phyloP scores from a whole-genome alignment of 257 asterid genomes.

The Henckelia pumila region DNA sequence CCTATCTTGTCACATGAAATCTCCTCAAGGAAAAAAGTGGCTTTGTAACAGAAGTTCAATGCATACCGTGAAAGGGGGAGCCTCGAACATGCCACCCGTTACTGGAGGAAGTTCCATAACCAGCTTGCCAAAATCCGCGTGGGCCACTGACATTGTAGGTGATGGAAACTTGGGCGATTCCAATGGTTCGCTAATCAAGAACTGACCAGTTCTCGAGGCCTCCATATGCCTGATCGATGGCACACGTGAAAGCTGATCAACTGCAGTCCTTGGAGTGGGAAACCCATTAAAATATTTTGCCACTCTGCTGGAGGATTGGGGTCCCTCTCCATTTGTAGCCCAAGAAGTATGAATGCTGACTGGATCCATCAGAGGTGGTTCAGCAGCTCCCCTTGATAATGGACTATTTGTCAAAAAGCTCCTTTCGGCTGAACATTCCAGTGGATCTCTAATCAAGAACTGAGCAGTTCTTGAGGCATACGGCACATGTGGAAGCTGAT shows the following conservation, averaged over 20 bases:
- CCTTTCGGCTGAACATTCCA: constrained; percentile 29
- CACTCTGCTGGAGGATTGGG: constrained; percentile 28
- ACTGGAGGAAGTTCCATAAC: constrained; percentile 32
- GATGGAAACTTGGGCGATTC: constrained; percentile 32
- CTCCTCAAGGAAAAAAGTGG: background rate
- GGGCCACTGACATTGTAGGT: constrained; percentile 27
- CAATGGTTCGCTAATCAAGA: constrained; percentile 22
- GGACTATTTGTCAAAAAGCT: constrained; percentile 26
- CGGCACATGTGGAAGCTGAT: constrained; percentile 33
- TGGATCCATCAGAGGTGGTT: constrained; percentile 27
- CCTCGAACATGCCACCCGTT: constrained; percentile 38
- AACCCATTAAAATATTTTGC: constrained; percentile 29
- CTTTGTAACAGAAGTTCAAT: constrained; percentile 19
- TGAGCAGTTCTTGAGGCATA: constrained; percentile 29
- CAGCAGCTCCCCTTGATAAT: constrained; percentile 26
- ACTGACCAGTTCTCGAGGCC: constrained; percentile 26
- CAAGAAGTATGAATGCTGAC: constrained; percentile 37
- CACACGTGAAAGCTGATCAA: constrained; percentile 33
- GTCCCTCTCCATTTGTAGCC: constrained; percentile 31
- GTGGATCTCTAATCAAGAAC: constrained; percentile 20
- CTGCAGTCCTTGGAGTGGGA: constrained; percentile 29
- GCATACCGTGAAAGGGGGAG: constrained; percentile 40
- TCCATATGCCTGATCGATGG: constrained; percentile 32
- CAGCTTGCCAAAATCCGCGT: constrained; percentile 32
- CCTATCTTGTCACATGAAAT: background rate